A percentile compares a stretch with the other conserved stretches of the same genome.
phyloP scores from a whole-genome alignment of 2,329 filamentous ascomycete genomes.

The Cyanodermella asteris region DNA sequence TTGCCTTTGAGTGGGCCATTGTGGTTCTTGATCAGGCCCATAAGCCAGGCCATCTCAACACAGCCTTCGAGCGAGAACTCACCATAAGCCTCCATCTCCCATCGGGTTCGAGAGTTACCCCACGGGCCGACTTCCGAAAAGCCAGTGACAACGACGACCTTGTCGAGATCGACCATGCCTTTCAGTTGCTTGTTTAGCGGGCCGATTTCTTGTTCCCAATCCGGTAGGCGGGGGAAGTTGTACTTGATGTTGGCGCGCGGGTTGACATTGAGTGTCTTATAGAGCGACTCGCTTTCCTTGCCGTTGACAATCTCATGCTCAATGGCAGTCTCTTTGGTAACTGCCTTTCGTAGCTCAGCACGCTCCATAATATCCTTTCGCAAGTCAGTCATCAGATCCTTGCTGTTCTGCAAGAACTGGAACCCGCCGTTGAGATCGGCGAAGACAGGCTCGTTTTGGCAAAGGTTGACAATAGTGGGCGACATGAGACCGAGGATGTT shows the following conservation, averaged over 20 bases:
- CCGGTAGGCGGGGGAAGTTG: constrained; percentile 71
- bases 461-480: constrained; percentile 79
- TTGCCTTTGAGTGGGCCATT: constrained; percentile 91
- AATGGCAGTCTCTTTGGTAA: constrained; percentile 84
- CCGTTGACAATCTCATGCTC: constrained; percentile 97
- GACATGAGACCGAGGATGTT: constrained; percentile 94
- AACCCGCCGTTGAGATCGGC: constrained; percentile 94
- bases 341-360: constrained; percentile 77
- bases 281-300: constrained; percentile 72
- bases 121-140: constrained; percentile 92
- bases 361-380: constrained; percentile 90
- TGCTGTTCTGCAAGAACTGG: constrained; percentile 90
- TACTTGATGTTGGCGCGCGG: constrained; percentile 97
- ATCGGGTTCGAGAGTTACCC: constrained; percentile 94
- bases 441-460: constrained; percentile 86
- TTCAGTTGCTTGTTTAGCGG: constrained; percentile 74
- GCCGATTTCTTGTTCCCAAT: constrained; percentile 80
- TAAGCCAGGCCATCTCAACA: constrained; percentile 99
- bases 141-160: constrained; percentile 91
- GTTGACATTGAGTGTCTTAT: constrained; percentile 84
- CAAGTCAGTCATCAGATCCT: constrained; percentile 79
- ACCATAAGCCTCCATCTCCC: constrained; percentile 97
- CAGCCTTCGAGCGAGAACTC: constrained; percentile 95
- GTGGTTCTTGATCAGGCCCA: constrained; percentile 98
- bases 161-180: constrained; percentile 96